These are phyloP conservation scores for Botrytis galanthina DNA, from an alignment of 2,329 filamentous ascomycete species.

Conservation along the genomic window DNA sequence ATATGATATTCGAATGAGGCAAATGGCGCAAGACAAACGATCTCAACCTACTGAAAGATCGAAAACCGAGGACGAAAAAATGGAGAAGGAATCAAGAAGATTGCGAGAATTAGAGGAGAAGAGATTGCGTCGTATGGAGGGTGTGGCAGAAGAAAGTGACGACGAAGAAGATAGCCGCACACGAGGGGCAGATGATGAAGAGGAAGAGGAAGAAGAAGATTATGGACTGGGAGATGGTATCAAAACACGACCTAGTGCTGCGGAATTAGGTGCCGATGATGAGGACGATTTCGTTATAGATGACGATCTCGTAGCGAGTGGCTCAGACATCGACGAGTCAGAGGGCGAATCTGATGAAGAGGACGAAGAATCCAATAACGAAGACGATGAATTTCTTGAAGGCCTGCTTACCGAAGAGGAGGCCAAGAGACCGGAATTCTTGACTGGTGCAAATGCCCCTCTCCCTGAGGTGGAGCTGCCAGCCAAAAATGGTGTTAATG, in stretches of 20 bases:
- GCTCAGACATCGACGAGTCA: conserved; percentile 63
- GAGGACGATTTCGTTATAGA: conserved; percentile 94
- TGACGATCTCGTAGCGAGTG: conserved; percentile 81
- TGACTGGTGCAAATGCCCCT: conserved; percentile 45
- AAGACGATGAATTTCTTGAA: conserved; percentile 71
- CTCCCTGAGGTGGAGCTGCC: conserved; percentile 44
- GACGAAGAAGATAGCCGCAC: conserved; percentile 48
- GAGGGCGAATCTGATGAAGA: conserved; percentile 49
- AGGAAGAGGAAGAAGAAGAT: conserved; percentile 54
- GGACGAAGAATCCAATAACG: conserved; percentile 42
- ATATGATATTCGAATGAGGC: conserved; percentile 80
- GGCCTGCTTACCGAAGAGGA: conserved; percentile 63
- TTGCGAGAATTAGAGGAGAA: conserved; percentile 81
- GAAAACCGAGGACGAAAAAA: conserved; percentile 86
- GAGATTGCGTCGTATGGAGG: conserved; percentile 81
- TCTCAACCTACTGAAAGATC: conserved; percentile 83
- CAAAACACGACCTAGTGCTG: conserved; percentile 45
- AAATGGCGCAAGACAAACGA: conserved; percentile 79
- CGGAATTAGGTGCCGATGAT: conserved; percentile 75
- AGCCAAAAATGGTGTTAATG: conserved; percentile 41
- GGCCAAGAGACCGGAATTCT: conserved; percentile 52
- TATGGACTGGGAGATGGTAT: conserved; percentile 62
- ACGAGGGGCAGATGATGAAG: conserved; percentile 3
- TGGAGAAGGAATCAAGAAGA: conserved; percentile 71
- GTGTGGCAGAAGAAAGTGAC: conserved; percentile 68